phyloP scores from a whole-genome alignment of 441 rosid species.

The Viola pubescens region DNA sequence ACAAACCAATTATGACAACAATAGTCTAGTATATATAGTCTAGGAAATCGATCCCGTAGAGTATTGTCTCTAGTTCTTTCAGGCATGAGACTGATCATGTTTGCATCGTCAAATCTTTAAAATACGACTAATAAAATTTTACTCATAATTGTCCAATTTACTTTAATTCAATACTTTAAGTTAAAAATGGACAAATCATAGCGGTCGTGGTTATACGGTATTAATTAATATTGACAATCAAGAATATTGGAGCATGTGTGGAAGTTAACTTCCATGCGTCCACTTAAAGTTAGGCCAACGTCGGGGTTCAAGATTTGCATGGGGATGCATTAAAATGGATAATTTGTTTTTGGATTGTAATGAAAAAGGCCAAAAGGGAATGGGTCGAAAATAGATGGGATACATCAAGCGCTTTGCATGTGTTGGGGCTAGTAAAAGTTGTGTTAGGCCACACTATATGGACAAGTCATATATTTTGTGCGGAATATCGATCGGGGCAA shows the following conservation, averaged over 20 bases:
- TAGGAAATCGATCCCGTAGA: too few relatives aligned
- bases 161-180: background rate
- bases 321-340: slow-evolving; percentile 45
- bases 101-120: too few relatives aligned
- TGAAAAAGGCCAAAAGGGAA: too few relatives aligned
- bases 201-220: background rate
- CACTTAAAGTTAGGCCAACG: slow-evolving; percentile 52
- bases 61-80: too few relatives aligned
- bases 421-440: slow-evolving; percentile 28
- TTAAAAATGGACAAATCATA: background rate
- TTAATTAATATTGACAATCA: background rate
- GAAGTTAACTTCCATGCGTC: slow-evolving; percentile 18
- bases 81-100: too few relatives aligned
- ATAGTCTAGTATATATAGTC: too few relatives aligned
- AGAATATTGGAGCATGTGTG: slow-evolving; percentile 28
- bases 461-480: too few relatives aligned
- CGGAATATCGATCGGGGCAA: background rate
- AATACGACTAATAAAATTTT: too few relatives aligned
- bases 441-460: slow-evolving; percentile 19
- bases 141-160: background rate
- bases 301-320: slow-evolving; percentile 39
- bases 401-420: slow-evolving; percentile 21
- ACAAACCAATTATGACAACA: too few relatives aligned
- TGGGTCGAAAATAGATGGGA: background rate
- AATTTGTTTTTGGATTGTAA: background rate